Percentiles rank a stretch among this genome's conserved stretches.
phyloP scores from a whole-genome alignment of 495 filamentous ascomycete genomes.

The Hypoxylon intermedium region DNA sequence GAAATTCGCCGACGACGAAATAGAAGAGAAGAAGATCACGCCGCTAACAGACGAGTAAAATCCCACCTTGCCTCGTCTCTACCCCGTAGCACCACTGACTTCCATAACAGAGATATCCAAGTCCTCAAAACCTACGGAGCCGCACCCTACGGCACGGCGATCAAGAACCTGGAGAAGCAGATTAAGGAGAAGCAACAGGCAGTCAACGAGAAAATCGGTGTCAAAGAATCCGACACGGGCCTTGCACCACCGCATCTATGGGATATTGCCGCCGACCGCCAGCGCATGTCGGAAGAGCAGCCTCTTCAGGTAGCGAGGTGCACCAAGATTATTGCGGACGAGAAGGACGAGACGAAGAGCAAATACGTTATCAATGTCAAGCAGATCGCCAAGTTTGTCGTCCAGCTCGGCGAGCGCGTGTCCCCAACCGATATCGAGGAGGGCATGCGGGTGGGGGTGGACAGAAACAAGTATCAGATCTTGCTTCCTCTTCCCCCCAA shows the following conservation, averaged over 20 bases:
- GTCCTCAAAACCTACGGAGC: slow-evolving; percentile 99
- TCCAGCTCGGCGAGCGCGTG: slow-evolving; percentile 95
- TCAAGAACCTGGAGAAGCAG: slow-evolving; percentile 97
- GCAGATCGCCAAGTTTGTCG: slow-evolving; percentile 99
- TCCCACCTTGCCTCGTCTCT: slow-evolving; percentile 24
- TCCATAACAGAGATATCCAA: slow-evolving; percentile 81
- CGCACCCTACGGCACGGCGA: slow-evolving; percentile 86
- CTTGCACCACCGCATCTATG: slow-evolving; percentile 97
- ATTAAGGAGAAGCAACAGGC: slow-evolving; percentile 97
- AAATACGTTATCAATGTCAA: slow-evolving; percentile 99
- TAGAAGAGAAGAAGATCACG: slow-evolving; percentile 99
- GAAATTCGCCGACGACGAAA: slow-evolving; percentile 93
- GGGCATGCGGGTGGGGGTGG: slow-evolving; percentile 97
- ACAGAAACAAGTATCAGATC: slow-evolving; percentile 99
- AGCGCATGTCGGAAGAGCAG: slow-evolving; percentile 98
- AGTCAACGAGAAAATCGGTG: slow-evolving; percentile 95
- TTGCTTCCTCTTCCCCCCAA: slow-evolving; percentile 96
- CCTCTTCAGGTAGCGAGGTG: slow-evolving; percentile 96
- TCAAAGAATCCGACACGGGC: slow-evolving; percentile 95
- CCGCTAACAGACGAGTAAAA: slow-evolving; percentile 92
- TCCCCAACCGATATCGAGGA: slow-evolving; percentile 99
- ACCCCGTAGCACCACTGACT: slow-evolving; percentile 44
- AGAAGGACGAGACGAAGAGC: slow-evolving; percentile 96
- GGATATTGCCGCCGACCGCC: slow-evolving; percentile 96
- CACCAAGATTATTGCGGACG: slow-evolving; percentile 98